A percentile compares a stretch with the other conserved stretches of the same genome.
Conservation (phyloP, 345 rosid species). For the Corchorus capsularis region DNA sequence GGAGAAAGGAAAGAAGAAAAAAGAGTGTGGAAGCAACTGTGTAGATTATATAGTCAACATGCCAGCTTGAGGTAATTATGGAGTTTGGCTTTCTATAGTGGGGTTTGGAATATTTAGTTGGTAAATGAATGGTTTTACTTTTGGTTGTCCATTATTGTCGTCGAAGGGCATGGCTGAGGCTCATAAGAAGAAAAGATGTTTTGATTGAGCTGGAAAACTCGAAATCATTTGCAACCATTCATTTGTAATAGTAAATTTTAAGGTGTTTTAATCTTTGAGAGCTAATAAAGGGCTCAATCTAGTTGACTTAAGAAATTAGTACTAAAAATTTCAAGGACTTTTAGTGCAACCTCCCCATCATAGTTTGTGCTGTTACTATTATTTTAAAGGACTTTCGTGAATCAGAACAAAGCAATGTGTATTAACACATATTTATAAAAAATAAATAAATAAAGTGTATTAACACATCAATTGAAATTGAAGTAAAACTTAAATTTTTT, state of each 20-base stretch:
- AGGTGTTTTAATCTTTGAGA: not conserved
- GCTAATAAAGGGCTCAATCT: not conserved
- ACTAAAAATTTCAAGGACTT: not conserved
- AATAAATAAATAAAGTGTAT: too few species aligned
- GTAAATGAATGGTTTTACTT: not conserved
- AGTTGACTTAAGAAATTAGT: not conserved
- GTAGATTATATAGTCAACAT: not conserved
- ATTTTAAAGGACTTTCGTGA: not conserved
- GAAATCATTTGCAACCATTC: not conserved
- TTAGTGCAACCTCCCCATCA: not conserved
- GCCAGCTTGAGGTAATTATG: slow-evolving; percentile 6
- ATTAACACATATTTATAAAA: too few species aligned
- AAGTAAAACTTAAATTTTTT: too few species aligned
- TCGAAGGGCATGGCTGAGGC: not conserved
- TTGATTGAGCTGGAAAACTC: not conserved
- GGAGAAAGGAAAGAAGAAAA: not conserved
- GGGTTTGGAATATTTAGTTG: too few species aligned
- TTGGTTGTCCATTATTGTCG: not conserved
- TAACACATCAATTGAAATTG: too few species aligned
- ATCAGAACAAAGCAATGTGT: too few species aligned
- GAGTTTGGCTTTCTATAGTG: not conserved
- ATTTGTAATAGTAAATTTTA: not conserved
- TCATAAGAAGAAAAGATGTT: not conserved
- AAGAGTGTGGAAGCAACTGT: not conserved
- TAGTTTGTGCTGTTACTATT: not conserved